phyloP scores from a whole-genome alignment of 2,329 filamentous ascomycete species.

The Neodidymelliopsis sp. region DNA sequence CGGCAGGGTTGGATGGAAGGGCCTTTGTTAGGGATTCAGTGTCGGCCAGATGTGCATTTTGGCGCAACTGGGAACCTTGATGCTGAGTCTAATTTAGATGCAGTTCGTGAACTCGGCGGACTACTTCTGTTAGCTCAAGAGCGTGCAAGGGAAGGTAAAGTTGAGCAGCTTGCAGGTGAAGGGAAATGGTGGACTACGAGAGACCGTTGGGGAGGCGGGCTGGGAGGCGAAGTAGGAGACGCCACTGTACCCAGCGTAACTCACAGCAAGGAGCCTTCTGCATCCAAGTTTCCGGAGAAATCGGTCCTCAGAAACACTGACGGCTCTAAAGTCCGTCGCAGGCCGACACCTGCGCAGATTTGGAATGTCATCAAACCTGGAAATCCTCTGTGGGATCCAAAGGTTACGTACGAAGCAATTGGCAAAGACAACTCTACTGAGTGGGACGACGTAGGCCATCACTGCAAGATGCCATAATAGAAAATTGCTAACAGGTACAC shows the following conservation, averaged over 20 bases:
- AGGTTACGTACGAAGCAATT: slow-evolving; percentile 63
- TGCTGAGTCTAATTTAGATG: slow-evolving; percentile 55
- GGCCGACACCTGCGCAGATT: slow-evolving; percentile 56
- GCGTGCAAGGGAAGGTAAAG: slow-evolving; percentile 62
- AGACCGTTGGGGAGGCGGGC: slow-evolving; percentile 64
- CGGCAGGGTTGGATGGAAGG: slow-evolving; percentile 65
- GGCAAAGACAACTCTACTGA: slow-evolving; percentile 58
- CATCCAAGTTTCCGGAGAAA: slow-evolving; percentile 48
- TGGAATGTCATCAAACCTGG: slow-evolving; percentile 63
- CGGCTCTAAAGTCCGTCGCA: slow-evolving; percentile 47
- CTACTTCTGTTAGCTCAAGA: slow-evolving; percentile 67
- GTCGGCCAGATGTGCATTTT: slow-evolving; percentile 63
- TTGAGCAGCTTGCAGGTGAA: slow-evolving; percentile 59
- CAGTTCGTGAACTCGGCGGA: slow-evolving; percentile 64
- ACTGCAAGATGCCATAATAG: neutral
- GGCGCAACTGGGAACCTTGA: slow-evolving; percentile 44
- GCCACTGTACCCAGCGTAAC: slow-evolving; percentile 33
- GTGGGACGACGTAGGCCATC: slow-evolving; percentile 62
- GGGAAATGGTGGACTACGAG: slow-evolving; percentile 67
- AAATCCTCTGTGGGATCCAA: slow-evolving; percentile 63
- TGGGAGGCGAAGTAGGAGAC: slow-evolving; percentile 54
- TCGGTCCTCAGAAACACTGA: slow-evolving; percentile 31
- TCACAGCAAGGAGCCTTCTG: slow-evolving; percentile 34
- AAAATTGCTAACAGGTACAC: slow-evolving; percentile 10
- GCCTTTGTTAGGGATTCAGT: slow-evolving; percentile 64